A percentile compares a stretch with the other conserved stretches of the same genome.
phyloP scores from a whole-genome alignment of 495 filamentous ascomycete genomes.

The Hypoxylon fuscum region DNA sequence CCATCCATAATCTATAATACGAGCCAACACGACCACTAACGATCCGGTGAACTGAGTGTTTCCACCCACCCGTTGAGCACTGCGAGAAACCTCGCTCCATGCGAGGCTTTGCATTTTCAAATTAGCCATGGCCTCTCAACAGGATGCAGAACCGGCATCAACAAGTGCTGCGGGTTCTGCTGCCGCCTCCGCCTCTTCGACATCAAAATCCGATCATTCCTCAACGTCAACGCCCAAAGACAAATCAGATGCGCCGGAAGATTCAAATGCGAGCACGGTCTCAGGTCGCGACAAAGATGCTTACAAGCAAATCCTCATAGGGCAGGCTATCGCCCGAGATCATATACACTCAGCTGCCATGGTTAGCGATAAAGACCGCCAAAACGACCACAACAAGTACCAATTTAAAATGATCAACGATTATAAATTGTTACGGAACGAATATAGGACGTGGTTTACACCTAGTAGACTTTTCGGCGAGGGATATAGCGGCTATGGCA shows the following conservation, averaged over 20 bases:
- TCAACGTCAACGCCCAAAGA: slow-evolving; percentile 43
- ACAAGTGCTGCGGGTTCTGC: slow-evolving; percentile 33
- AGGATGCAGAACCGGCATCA: slow-evolving; percentile 39
- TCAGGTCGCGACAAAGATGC: slow-evolving; percentile 55
- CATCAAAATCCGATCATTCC: slow-evolving; percentile 42
- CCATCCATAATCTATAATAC: slow-evolving; percentile 10
- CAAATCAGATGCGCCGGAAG: slow-evolving; percentile 45
- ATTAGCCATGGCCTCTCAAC: slow-evolving; percentile 41
- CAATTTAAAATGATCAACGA: slow-evolving; percentile 52
- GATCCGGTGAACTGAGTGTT: slow-evolving; percentile 6
- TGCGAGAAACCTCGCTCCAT: slow-evolving; percentile 21
- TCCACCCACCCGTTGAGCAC: slow-evolving; percentile 10
- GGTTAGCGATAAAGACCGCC: slow-evolving; percentile 53
- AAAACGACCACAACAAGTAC: slow-evolving; percentile 52
- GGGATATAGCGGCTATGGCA: slow-evolving; percentile 91
- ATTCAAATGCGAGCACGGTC: slow-evolving; percentile 29
- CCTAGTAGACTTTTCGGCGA: slow-evolving; percentile 67
- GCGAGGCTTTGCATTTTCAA: slow-evolving; percentile 20
- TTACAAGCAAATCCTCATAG: slow-evolving; percentile 68
- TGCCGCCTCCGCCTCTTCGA: slow-evolving; percentile 26
- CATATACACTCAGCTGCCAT: slow-evolving; percentile 71
- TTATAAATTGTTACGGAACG: slow-evolving; percentile 62
- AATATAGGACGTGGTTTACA: slow-evolving; percentile 54
- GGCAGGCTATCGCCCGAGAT: slow-evolving; percentile 83
- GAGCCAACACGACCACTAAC: neutral